phyloP scores from a whole-genome alignment of 2,329 filamentous ascomycete species.

The Sarocladium oryzae region DNA sequence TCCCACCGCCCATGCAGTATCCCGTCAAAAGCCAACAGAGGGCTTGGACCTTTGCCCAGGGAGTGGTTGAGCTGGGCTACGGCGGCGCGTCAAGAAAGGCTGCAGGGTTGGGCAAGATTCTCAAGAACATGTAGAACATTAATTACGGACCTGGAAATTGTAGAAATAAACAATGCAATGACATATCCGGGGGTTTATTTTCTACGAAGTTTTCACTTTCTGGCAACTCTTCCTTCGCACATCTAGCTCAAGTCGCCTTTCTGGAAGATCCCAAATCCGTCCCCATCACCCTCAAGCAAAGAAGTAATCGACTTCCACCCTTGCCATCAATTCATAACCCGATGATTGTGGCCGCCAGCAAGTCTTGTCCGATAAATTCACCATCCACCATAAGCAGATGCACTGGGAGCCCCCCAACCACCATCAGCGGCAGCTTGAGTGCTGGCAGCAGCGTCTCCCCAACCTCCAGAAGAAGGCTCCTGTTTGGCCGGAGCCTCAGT shows the following conservation, averaged over 20 bases:
- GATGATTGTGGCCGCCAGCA: neutral
- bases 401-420: neutral
- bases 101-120: conserved; percentile 32
- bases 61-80: conserved; percentile 57
- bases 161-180: too few species aligned
- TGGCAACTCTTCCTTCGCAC: neutral
- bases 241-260: neutral
- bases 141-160: too few species aligned
- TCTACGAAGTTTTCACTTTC: too few species aligned
- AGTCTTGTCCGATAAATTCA: conserved; percentile 1
- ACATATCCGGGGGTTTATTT: too few species aligned
- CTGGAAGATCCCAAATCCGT: too few species aligned
- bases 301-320: neutral
- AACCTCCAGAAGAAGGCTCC: conserved; percentile 16
- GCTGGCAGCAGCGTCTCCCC: conserved; percentile 13
- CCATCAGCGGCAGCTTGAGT: neutral
- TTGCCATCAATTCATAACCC: neutral
- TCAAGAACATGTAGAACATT: conserved; percentile 33
- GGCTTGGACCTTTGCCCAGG: conserved; percentile 60
- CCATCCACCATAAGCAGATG: conserved; percentile 10
- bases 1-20: conserved; percentile 76
- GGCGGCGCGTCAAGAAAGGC: conserved; percentile 33
- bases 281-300: too few species aligned
- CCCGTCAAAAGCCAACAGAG: conserved; percentile 60
- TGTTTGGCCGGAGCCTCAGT: conserved; percentile 13